These are phyloP conservation scores for Podila clonocystis DNA, from an alignment of 192 early-diverging fungal genomes.

Conservation along the genomic window DNA sequence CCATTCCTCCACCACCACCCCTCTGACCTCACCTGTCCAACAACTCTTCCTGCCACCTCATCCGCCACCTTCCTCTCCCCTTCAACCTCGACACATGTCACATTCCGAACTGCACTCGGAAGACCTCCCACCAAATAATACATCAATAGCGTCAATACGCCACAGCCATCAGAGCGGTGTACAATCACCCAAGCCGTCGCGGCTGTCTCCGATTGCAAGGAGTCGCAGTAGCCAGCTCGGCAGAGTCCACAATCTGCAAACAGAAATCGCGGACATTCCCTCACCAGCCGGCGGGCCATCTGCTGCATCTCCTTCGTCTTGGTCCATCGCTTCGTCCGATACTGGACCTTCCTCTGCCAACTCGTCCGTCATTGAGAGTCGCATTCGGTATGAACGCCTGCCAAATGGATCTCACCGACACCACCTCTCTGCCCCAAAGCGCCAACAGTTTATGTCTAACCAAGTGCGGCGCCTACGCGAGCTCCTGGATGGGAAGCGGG, in stretches of 20 bases:
- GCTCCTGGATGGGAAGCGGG: slow-evolving; percentile 28
- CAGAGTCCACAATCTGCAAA: neutral
- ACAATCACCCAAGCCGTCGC: neutral
- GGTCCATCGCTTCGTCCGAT: slow-evolving; percentile 32
- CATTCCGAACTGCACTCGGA: slow-evolving; percentile 5
- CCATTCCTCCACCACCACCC: neutral
- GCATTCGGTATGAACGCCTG: slow-evolving; percentile 16
- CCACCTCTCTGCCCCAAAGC: slow-evolving; percentile 33
- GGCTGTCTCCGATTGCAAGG: neutral
- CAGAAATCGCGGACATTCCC: slow-evolving; percentile 5
- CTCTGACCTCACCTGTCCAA: neutral
- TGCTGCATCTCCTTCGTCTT: slow-evolving; percentile 28
- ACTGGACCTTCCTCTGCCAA: slow-evolving; percentile 24
- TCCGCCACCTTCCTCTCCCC: neutral
- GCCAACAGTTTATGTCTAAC: slow-evolving; percentile 40
- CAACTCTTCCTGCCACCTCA: neutral
- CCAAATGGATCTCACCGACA: slow-evolving; percentile 36
- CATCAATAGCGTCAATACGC: neutral
- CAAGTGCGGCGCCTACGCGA: slow-evolving; percentile 31
- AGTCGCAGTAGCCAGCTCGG: slow-evolving; percentile 1
- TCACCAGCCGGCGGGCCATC: slow-evolving; percentile 22
- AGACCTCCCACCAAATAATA: neutral
- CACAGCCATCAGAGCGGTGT: neutral
- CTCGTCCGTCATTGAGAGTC: slow-evolving; percentile 23
- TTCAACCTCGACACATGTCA: neutral